These are phyloP conservation scores for Fusarium staphyleae DNA, from an alignment of 2,329 filamentous ascomycete genomes.

Conservation along the genomic window DNA sequence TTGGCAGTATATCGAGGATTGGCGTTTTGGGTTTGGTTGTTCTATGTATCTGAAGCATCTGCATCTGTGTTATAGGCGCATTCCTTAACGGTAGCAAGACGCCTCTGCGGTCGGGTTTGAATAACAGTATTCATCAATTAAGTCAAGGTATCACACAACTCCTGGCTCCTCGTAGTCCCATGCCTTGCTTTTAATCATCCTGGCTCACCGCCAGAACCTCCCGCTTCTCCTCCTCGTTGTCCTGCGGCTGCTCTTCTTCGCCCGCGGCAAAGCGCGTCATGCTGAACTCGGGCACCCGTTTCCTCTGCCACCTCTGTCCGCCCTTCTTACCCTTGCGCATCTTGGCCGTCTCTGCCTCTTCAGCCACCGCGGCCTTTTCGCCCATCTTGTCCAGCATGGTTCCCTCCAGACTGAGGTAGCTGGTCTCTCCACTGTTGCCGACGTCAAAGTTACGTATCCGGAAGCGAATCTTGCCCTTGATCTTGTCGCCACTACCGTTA, in stretches of 20 bases:
- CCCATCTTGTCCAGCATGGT: conserved; percentile 78
- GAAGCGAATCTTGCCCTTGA: conserved; percentile 77
- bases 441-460: conserved; percentile 86
- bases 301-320: conserved; percentile 41
- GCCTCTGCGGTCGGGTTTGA: conserved; percentile 22
- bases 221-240: conserved; percentile 34
- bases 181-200: conserved; percentile 32
- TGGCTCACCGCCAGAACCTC: conserved; percentile 38
- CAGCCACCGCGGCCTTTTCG: conserved; percentile 62
- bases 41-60: conserved; percentile 19
- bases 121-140: conserved; percentile 38
- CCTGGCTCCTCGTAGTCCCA: conserved; percentile 38
- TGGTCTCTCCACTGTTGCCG: conserved; percentile 74
- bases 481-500: conserved; percentile 71
- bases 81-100: conserved; percentile 26
- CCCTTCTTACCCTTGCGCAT: conserved; percentile 48
- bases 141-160: conserved; percentile 44
- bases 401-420: conserved; percentile 85
- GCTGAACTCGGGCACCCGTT: conserved; percentile 59
- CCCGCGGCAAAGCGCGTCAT: conserved; percentile 62
- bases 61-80: conserved; percentile 9
- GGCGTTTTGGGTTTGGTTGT: conserved; percentile 27
- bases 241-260: conserved; percentile 49
- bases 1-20: conserved; percentile 1
- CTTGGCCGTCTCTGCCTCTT: conserved; percentile 54